A percentile compares a stretch with the other conserved stretches of the same genome.
Conservation (phyloP, 306 rosid species). For the Acacia acuminata region DNA sequence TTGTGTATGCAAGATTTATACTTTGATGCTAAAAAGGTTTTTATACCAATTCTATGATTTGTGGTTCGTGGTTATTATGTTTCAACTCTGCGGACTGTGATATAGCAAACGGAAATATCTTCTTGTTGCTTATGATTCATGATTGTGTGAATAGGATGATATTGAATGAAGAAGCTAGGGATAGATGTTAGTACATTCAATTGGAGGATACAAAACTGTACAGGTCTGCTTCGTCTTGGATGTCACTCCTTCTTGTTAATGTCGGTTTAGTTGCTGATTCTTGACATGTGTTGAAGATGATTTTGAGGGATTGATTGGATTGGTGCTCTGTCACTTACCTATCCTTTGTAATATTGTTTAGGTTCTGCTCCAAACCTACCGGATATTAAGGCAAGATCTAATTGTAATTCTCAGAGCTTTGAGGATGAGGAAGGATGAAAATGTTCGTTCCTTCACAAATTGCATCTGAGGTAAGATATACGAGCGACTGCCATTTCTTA, state of each 20-base stretch:
- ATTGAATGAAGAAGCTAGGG: background rate
- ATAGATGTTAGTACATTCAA: background rate
- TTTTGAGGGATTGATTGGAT: background rate
- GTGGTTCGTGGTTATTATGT: too few species aligned
- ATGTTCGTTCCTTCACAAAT: background rate
- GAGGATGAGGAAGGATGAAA: constrained; percentile 57
- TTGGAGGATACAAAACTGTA: background rate
- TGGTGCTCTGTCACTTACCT: background rate
- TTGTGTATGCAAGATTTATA: too few species aligned
- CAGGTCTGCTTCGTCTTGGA: background rate
- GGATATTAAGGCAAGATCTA: constrained; percentile 32
- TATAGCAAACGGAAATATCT: background rate
- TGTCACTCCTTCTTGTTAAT: background rate
- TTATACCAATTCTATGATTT: too few species aligned
- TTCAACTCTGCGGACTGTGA: too few species aligned
- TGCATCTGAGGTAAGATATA: constrained; percentile 11
- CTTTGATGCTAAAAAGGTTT: too few species aligned
- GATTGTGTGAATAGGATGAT: background rate
- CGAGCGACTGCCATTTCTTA: background rate
- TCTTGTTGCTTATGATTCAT: background rate
- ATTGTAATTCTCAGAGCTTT: constrained; percentile 13
- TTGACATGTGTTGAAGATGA: background rate
- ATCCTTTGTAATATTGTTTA: constrained; percentile 16
- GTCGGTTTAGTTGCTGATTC: background rate
- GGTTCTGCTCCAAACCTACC: constrained; percentile 43